Percentiles rank a stretch among this genome's conserved stretches.
phyloP scores from a whole-genome alignment of 2,329 filamentous ascomycete species.

The Dactylella cylindrospora region DNA sequence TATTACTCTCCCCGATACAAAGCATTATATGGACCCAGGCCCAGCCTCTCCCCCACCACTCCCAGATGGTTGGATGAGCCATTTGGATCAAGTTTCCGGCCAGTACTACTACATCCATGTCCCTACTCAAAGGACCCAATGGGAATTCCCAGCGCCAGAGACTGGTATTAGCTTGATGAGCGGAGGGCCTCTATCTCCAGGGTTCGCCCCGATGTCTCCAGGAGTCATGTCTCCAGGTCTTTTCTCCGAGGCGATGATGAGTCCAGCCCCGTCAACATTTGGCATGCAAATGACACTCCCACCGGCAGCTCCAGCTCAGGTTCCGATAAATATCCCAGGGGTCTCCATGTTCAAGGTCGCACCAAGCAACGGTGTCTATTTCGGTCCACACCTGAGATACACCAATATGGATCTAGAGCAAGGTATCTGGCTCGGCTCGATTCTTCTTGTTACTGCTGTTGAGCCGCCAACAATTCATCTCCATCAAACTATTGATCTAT shows the following conservation, averaged over 20 bases:
- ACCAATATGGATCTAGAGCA: constrained; percentile 95
- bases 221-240: constrained; percentile 54
- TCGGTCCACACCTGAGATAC: constrained; percentile 92
- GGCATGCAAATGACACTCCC: constrained; percentile 57
- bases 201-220: constrained; percentile 43
- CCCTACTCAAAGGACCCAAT: constrained; percentile 91
- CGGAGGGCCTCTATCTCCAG: constrained; percentile 65
- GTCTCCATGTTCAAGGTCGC: constrained; percentile 92
- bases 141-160: constrained; percentile 79
- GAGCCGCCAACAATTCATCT: constrained; percentile 93
- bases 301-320: constrained; percentile 24
- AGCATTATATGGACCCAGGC: constrained; percentile 56
- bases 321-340: constrained; percentile 61
- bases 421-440: constrained; percentile 88
- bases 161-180: constrained; percentile 43
- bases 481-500: constrained; percentile 84
- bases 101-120: constrained; percentile 99
- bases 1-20: constrained; percentile 55
- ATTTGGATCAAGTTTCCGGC: constrained; percentile 90
- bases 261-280: constrained; percentile 50
- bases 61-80: constrained; percentile 97
- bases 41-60: constrained; percentile 86
- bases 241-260: constrained; percentile 47
- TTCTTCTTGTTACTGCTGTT: constrained; percentile 86
- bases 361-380: constrained; percentile 95